phyloP scores from a whole-genome alignment of 345 rosid species.

The Murraya koenigii region DNA sequence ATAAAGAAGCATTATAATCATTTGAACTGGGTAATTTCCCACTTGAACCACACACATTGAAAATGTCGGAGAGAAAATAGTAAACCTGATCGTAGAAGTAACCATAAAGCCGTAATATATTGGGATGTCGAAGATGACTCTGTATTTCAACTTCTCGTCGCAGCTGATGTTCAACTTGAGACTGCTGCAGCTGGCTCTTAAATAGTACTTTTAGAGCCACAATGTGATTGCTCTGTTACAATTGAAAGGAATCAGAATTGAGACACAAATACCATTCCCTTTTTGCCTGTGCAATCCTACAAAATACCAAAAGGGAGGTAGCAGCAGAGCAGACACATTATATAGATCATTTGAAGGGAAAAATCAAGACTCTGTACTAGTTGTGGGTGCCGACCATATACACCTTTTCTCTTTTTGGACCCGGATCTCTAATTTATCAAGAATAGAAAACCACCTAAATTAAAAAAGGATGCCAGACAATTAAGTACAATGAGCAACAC shows the following conservation, averaged over 20 bases:
- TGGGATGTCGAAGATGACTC: constrained; percentile 92
- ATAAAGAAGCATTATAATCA: neutral
- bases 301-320: neutral
- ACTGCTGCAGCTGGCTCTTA: constrained; percentile 90
- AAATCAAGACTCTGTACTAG: neutral
- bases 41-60: neutral
- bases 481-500: neutral
- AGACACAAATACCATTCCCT: neutral
- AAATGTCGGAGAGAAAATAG: constrained; percentile 1
- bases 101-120: constrained; percentile 85
- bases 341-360: neutral
- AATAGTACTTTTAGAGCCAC: constrained; percentile 95
- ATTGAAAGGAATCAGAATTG: neutral
- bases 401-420: neutral
- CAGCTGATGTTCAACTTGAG: constrained; percentile 96
- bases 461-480: neutral
- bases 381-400: neutral
- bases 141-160: constrained; percentile 97
- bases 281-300: neutral
- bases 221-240: constrained; percentile 81
- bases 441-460: neutral
- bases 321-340: no score
- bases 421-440: neutral
- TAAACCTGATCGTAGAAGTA: constrained; percentile 93
- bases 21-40: constrained; percentile 5